A percentile compares a stretch with the other conserved stretches of the same genome.
Conservation (phyloP, 345 rosid genomes). For the Lenwebbia sp. region DNA sequence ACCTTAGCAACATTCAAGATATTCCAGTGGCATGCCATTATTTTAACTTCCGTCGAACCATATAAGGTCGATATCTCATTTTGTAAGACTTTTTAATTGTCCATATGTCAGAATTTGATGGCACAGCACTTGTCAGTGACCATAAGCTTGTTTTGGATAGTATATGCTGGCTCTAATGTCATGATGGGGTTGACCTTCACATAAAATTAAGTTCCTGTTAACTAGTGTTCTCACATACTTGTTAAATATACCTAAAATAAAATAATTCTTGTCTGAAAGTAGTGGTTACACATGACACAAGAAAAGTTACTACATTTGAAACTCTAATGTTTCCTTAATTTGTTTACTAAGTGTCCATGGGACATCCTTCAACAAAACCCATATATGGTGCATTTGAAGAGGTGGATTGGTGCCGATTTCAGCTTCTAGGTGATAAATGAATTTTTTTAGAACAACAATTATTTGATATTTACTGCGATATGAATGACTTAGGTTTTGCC, state of each 20-base stretch:
- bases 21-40: background rate
- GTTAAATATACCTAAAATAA: background rate
- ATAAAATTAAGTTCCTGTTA: background rate
- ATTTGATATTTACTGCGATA: background rate
- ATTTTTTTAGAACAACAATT: background rate
- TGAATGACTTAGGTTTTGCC: slow-evolving; percentile 40
- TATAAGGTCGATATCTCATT: background rate
- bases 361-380: background rate
- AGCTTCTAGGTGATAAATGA: background rate
- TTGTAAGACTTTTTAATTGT: background rate
- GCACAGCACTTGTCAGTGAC: background rate
- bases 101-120: background rate
- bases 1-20: background rate
- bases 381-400: background rate
- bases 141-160: background rate
- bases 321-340: background rate
- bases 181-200: background rate
- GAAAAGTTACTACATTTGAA: background rate
- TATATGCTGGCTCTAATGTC: background rate
- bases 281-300: background rate
- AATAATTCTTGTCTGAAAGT: background rate
- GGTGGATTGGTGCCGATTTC: background rate
- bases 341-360: background rate
- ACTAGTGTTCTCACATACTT: background rate
- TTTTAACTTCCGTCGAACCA: background rate